Evolutionary conservation across 345 rosid species (phyloP).

Genomic region (Hypericum perforatum): DNA sequence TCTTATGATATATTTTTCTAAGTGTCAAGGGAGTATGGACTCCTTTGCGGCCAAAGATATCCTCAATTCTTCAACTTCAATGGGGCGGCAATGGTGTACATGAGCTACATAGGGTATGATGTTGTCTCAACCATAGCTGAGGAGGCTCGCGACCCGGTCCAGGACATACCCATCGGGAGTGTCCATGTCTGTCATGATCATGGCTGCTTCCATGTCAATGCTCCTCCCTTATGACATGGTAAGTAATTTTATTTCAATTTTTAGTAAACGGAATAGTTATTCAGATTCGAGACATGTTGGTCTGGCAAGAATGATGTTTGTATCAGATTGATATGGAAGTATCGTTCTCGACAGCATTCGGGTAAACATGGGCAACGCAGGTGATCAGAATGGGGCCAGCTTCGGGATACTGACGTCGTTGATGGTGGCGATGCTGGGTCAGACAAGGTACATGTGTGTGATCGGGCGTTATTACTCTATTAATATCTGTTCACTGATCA

Average conservation of each 20-base stretch:
- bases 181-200: constrained; percentile 63
- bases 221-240: constrained; percentile 84
- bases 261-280: no score
- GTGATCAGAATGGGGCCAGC: constrained; percentile 87
- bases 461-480: constrained; percentile 46
- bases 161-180: constrained; percentile 86
- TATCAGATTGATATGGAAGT: constrained; percentile 72
- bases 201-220: constrained; percentile 94
- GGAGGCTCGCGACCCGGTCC: constrained; percentile 69
- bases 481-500: no score
- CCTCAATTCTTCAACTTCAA: no score
- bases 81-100: constrained; percentile 74
- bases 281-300: not conserved
- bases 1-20: no score
- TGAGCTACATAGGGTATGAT: constrained; percentile 93
- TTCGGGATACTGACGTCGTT: constrained; percentile 90
- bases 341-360: constrained; percentile 71
- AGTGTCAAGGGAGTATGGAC: no score
- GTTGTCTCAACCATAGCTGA: constrained; percentile 95
- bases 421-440: constrained; percentile 91
- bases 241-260: not conserved
- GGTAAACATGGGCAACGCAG: constrained; percentile 58
- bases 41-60: no score
- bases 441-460: constrained; percentile 93
- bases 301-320: constrained; percentile 15